Conservation (phyloP, 306 rosid genomes). For the Argentina anserina region DNA sequence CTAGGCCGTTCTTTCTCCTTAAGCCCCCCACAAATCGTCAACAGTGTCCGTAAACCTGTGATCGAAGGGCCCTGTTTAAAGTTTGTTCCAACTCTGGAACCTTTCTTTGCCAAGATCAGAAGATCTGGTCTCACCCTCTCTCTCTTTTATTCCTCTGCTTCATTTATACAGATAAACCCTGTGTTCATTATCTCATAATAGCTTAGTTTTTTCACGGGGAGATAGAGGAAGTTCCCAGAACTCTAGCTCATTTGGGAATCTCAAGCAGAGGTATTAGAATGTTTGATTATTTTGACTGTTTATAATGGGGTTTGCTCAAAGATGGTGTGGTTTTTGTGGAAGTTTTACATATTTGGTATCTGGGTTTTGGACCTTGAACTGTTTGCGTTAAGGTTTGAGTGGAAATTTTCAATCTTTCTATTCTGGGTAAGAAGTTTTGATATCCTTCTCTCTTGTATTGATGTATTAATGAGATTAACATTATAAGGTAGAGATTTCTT, state of each 20-base stretch:
- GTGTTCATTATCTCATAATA: constrained; percentile 24
- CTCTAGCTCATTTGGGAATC: constrained; percentile 31
- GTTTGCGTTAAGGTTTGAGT: not conserved
- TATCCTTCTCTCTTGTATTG: constrained; percentile 2
- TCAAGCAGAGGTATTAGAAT: constrained; percentile 36
- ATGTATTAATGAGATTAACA: constrained; percentile 22
- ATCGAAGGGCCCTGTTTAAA: not conserved
- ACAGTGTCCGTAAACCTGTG: not conserved
- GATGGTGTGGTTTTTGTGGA: not conserved
- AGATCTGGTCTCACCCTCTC: constrained; percentile 36
- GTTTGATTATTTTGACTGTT: not conserved
- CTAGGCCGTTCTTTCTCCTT: constrained; percentile 12
- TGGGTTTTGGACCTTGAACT: not conserved
- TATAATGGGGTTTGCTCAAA: not conserved
- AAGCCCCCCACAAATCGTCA: not conserved
- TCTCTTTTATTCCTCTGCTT: constrained; percentile 7
- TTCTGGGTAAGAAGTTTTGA: constrained; percentile 18
- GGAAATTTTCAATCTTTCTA: constrained; percentile 7
- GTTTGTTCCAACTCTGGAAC: constrained; percentile 13
- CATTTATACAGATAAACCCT: constrained; percentile 7
- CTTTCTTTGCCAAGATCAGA: constrained; percentile 21
- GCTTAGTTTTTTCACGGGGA: not conserved
- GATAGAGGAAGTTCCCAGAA: constrained; percentile 18
- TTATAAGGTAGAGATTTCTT: not conserved
- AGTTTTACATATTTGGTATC: not conserved